Base-by-base conservation (phyloP, 441 rosid genomes). In the Bruguiera hainesii region DNA sequence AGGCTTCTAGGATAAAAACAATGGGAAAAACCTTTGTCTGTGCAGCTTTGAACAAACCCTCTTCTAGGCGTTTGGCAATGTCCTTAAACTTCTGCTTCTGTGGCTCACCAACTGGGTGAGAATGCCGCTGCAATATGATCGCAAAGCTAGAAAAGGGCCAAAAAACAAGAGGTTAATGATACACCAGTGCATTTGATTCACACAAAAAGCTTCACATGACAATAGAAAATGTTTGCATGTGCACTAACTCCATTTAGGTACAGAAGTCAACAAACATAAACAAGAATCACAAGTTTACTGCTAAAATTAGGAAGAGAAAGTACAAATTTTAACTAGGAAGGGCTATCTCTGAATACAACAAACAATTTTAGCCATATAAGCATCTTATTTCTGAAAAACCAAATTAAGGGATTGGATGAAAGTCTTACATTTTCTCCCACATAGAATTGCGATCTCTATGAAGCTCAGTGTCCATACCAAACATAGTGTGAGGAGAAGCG, bases 41-140 rank as follows among this genome's bases (percentile, higher is more conserved):
- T 48, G 99, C 98, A 33, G 56, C 55, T 81, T 84, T 93, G 74
- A 91, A 91, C n/a, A 96, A 76, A 62, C 98, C 96, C 72, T 93
- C 98, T 77, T 96, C 99, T 67, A 93, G 77, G 66, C 99, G 97
- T 80, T 82, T 96, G 59, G 89, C 88, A 61, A 91, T 73, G 73
- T 89, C 98, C 79, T 53, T 84, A 52, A 76, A 76, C 84, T 65
- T 96, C 31, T 76, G 76, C 75, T 79, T 78, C 73, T 86, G 82
- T 65, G 68, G 60, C 0, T 91, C 97, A 68, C 65, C 76, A 73
- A 84, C 76, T 64, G 84, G 78, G 58, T 77, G 82, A 28, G 81
- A 62, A 56, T 89, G 88, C 73, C 88, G 85, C 73, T 80, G 85
- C 74, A 80, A 71, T 61, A 96, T 80, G 64, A 87, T 73, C 11